phyloP scores from a whole-genome alignment of 345 rosid species.

The Acer campestre region DNA sequence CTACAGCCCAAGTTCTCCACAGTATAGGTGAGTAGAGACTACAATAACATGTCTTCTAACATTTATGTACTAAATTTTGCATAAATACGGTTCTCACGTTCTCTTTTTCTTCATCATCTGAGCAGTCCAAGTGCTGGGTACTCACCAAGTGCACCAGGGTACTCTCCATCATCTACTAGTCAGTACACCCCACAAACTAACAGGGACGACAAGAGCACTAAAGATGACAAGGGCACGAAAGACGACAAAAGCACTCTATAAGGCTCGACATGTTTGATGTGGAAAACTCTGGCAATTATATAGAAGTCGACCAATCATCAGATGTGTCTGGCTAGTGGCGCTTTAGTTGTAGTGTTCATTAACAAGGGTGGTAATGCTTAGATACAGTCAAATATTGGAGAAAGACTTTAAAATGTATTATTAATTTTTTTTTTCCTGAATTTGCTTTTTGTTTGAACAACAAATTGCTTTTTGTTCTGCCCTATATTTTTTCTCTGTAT shows the following conservation, averaged over 20 bases:
- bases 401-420: no score
- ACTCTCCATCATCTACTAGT: conserved; percentile 59
- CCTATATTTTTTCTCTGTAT: not conserved
- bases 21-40: conserved; percentile 42
- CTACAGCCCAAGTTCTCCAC: conserved; percentile 64
- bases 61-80: not conserved
- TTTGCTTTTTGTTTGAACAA: not conserved
- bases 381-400: not conserved
- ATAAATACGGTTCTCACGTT: not conserved
- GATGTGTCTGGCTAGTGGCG: not conserved
- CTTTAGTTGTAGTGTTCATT: not conserved
- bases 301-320: not conserved
- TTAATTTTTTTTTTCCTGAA: no score
- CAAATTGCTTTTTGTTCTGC: not conserved
- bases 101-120: not conserved
- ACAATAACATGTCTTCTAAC: not conserved
- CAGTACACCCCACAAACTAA: conserved; percentile 58
- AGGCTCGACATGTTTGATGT: not conserved
- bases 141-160: conserved; percentile 67
- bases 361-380: not conserved
- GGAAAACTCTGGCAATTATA: not conserved
- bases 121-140: conserved; percentile 63
- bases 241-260: conserved; percentile 23
- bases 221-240: conserved; percentile 35
- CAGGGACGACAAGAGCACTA: conserved; percentile 41